These are phyloP conservation scores for Aurifilum marmelostoma DNA, from an alignment of 2,329 filamentous ascomycete genomes.

Conservation along the genomic window DNA sequence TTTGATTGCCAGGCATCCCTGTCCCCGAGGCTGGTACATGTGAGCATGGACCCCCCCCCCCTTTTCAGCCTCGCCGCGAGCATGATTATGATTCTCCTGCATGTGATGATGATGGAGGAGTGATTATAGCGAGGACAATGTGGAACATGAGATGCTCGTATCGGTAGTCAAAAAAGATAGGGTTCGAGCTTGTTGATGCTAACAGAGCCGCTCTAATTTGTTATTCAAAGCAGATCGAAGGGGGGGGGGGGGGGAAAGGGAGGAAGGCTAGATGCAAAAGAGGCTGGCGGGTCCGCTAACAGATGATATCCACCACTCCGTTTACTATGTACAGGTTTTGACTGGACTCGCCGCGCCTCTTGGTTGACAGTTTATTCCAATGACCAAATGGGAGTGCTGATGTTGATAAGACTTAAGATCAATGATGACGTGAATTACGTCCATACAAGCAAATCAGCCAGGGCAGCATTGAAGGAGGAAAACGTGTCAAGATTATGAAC, in stretches of 20 bases:
- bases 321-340: neutral
- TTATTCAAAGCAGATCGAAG: neutral
- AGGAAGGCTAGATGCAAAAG: neutral
- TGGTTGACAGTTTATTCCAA: neutral
- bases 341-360: neutral
- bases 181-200: neutral
- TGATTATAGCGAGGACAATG: neutral
- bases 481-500: neutral
- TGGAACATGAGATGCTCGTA: neutral
- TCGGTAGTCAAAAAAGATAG: neutral
- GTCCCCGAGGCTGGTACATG: neutral
- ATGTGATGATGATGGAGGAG: neutral
- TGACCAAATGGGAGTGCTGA: neutral
- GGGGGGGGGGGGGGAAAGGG: neutral
- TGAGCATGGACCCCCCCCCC: neutral
- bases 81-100: neutral
- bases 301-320: neutral
- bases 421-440: neutral
- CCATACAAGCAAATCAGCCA: neutral
- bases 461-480: neutral
- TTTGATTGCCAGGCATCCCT: neutral
- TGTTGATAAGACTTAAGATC: neutral
- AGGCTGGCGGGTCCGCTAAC: neutral
- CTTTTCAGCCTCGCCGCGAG: conserved; percentile 4
- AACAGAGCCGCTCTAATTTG: neutral